phyloP scores from a whole-genome alignment of 345 rosid species.

The Eucalyptus microcorys region DNA sequence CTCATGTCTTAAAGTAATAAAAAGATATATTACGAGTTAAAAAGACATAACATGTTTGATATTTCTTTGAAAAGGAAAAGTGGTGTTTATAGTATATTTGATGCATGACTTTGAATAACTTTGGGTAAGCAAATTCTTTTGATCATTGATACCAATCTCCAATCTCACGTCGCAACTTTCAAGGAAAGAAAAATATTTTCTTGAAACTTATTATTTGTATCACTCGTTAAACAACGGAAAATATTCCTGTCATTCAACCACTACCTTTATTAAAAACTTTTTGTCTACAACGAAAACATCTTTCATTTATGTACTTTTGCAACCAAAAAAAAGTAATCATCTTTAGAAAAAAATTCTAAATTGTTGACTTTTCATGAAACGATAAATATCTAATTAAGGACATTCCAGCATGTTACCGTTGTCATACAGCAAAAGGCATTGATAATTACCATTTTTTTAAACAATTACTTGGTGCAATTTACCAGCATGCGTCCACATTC shows the following conservation, averaged over 20 bases:
- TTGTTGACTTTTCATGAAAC: neutral
- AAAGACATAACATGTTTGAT: neutral
- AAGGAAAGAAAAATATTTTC: neutral
- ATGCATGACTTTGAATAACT: neutral
- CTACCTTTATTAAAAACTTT: neutral
- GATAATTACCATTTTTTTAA: neutral
- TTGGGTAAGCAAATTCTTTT: neutral
- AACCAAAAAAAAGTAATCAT: neutral
- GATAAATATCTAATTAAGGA: neutral
- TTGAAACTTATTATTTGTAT: neutral
- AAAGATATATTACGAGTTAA: neutral
- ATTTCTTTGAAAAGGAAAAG: neutral
- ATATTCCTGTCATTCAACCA: neutral
- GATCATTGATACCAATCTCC: neutral
- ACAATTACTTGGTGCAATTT: neutral
- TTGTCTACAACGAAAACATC: neutral
- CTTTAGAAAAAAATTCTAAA: neutral
- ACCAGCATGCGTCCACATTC: neutral
- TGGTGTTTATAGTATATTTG: neutral
- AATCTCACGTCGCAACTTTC: neutral
- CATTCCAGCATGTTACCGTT: neutral
- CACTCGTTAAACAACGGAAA: neutral
- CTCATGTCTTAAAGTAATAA: neutral
- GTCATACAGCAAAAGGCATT: neutral
- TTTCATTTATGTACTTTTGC: neutral